Percentiles rank a stretch among this genome's conserved stretches.
These are phyloP conservation scores for Adansonia gregorii DNA, from an alignment of 441 rosid species.

Conservation along the genomic window DNA sequence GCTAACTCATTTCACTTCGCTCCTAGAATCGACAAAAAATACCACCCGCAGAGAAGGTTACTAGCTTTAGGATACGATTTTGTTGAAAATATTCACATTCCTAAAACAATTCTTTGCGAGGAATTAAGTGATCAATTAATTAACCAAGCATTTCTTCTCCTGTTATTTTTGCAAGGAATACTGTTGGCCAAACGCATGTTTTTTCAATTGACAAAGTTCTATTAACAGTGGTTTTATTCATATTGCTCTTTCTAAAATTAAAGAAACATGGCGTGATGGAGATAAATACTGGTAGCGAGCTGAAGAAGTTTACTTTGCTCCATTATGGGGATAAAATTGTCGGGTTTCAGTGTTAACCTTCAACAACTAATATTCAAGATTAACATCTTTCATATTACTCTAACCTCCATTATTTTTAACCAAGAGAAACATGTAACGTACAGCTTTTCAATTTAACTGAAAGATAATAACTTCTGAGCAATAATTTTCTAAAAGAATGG, in stretches of 20 bases:
- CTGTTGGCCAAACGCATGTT: neutral
- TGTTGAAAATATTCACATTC: neutral
- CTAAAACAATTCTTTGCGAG: slow-evolving; percentile 4
- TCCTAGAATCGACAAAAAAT: slow-evolving; percentile 88
- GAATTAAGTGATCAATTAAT: neutral
- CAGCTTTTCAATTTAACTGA: too few relatives aligned
- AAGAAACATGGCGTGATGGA: slow-evolving; percentile 65
- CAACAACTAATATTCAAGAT: too few relatives aligned
- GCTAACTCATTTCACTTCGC: slow-evolving; percentile 93
- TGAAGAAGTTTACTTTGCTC: slow-evolving; percentile 90
- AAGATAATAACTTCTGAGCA: too few relatives aligned
- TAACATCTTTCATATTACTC: too few relatives aligned
- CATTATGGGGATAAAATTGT: slow-evolving; percentile 20
- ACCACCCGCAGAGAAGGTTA: slow-evolving; percentile 64
- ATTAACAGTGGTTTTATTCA: neutral
- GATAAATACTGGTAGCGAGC: slow-evolving; percentile 84
- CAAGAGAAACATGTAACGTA: too few relatives aligned
- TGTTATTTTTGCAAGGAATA: neutral
- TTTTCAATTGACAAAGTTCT: neutral
- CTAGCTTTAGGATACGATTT: too few relatives aligned
- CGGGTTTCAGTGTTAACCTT: too few relatives aligned
- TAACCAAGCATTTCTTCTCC: neutral
- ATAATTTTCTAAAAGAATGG: too few relatives aligned
- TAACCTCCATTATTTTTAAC: too few relatives aligned
- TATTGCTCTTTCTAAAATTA: neutral